Evolutionary conservation across 371 early-diverging fungal genomes (phyloP).

Genomic region (Rhizopus arrhizus): DNA sequence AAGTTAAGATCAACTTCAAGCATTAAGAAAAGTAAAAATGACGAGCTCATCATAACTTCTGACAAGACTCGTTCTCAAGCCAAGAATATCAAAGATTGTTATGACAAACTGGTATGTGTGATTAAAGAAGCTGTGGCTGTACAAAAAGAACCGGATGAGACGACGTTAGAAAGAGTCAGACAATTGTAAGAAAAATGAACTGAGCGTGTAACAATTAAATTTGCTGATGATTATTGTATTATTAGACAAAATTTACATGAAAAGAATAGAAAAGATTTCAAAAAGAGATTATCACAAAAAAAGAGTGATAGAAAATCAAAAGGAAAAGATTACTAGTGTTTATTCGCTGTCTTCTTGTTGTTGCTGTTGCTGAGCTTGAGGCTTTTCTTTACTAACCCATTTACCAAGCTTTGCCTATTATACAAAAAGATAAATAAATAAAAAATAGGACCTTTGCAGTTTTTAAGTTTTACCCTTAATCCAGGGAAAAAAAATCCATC

Average conservation of each 20-base stretch:
- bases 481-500: constrained; percentile 15
- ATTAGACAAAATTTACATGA: constrained; percentile 18
- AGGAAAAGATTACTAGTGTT: constrained; percentile 29
- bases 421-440: not conserved
- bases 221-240: not conserved
- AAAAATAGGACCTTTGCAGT: not conserved
- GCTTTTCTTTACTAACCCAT: constrained; percentile 19
- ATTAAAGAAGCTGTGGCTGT: constrained; percentile 70
- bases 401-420: constrained; percentile 20
- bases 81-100: constrained; percentile 80
- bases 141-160: constrained; percentile 71
- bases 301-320: constrained; percentile 42
- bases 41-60: constrained; percentile 75
- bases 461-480: constrained; percentile 7
- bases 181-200: constrained; percentile 54
- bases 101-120: constrained; percentile 69
- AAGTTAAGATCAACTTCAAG: constrained; percentile 36
- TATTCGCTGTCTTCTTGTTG: not conserved
- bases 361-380: too few relatives aligned
- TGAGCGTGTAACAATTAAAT: too few relatives aligned
- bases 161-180: constrained; percentile 62
- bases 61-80: constrained; percentile 81
- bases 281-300: constrained; percentile 43
- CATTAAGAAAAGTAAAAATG: constrained; percentile 65
- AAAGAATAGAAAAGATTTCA: constrained; percentile 30